Percentiles rank a stretch among this genome's conserved stretches.
These are phyloP conservation scores for Ganoderma boninense DNA, from an alignment of 1,284 basidiomycete species.

Conservation along the genomic window DNA sequence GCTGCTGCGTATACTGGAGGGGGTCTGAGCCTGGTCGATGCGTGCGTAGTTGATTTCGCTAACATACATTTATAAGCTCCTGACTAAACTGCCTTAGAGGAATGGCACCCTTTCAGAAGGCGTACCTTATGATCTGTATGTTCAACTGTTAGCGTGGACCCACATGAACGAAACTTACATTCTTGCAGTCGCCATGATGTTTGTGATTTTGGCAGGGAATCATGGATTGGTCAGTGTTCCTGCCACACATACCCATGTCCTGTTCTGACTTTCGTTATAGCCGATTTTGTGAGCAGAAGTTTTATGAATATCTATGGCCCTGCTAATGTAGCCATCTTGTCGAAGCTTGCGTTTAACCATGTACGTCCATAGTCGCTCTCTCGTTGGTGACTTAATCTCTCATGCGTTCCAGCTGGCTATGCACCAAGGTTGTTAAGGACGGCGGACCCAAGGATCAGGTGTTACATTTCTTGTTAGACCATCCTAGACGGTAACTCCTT, in stretches of 20 bases:
- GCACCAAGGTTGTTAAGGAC: slow-evolving; percentile 54
- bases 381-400: not conserved
- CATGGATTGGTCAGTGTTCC: slow-evolving; percentile 55
- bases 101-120: slow-evolving; percentile 63
- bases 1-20: slow-evolving; percentile 63
- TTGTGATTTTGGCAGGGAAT: slow-evolving; percentile 61
- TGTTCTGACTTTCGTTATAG: slow-evolving; percentile 29
- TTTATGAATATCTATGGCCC: not conserved
- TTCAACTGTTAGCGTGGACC: not conserved
- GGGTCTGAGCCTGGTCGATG: slow-evolving; percentile 61
- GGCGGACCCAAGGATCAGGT: slow-evolving; percentile 63
- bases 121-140: slow-evolving; percentile 62
- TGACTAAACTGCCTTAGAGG: slow-evolving; percentile 43
- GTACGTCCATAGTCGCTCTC: slow-evolving; percentile 20
- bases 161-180: not conserved
- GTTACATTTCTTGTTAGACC: slow-evolving; percentile 82
- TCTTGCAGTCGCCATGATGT: slow-evolving; percentile 52
- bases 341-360: slow-evolving; percentile 35
- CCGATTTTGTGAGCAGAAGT: slow-evolving; percentile 47
- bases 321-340: slow-evolving; percentile 3
- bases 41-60: slow-evolving; percentile 42
- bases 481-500: slow-evolving; percentile 67
- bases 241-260: not conserved
- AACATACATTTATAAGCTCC: not conserved
- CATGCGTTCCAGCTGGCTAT: slow-evolving; percentile 52